A percentile compares a stretch with the other conserved stretches of the same genome.
Conservation (phyloP, 768 basidiomycete species). For the Tremella yokohamensis region DNA sequence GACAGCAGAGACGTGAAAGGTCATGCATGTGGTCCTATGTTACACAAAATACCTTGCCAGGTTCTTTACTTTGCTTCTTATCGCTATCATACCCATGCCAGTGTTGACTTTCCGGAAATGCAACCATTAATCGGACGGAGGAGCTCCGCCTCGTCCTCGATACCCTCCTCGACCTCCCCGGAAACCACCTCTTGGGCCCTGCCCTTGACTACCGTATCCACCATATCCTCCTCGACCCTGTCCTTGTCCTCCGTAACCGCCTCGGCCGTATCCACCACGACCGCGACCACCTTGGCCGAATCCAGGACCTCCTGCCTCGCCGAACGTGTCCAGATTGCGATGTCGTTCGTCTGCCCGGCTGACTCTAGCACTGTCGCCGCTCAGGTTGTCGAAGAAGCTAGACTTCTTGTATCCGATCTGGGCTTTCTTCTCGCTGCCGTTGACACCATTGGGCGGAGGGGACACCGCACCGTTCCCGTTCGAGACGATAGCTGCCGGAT, state of each 20-base stretch:
- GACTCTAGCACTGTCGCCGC: slow-evolving; percentile 20
- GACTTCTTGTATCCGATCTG: slow-evolving; percentile 35
- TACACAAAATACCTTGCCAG: background rate
- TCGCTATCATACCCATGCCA: too few species aligned
- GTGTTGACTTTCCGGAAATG: too few species aligned
- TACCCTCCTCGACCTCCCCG: slow-evolving; percentile 1
- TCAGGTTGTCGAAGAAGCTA: slow-evolving; percentile 39
- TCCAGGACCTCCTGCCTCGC: slow-evolving; percentile 34
- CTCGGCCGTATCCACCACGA: slow-evolving; percentile 11
- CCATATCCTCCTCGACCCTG: slow-evolving; percentile 15
- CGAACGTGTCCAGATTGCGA: slow-evolving; percentile 45
- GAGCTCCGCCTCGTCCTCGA: background rate
- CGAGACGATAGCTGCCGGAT: slow-evolving; percentile 23
- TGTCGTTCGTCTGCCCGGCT: slow-evolving; percentile 35
- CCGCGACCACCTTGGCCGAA: slow-evolving; percentile 12
- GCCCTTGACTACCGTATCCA: slow-evolving; percentile 8
- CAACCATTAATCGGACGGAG: too few species aligned
- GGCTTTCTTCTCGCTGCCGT: slow-evolving; percentile 1
- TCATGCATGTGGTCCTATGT: background rate
- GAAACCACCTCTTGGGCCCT: slow-evolving; percentile 6
- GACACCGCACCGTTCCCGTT: slow-evolving; percentile 3
- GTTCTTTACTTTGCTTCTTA: too few species aligned
- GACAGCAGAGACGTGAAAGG: background rate
- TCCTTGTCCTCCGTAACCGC: background rate
- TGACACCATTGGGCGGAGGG: background rate